Evolutionary conservation across 345 rosid species (phyloP).

Genomic region (Salix udensis): DNA sequence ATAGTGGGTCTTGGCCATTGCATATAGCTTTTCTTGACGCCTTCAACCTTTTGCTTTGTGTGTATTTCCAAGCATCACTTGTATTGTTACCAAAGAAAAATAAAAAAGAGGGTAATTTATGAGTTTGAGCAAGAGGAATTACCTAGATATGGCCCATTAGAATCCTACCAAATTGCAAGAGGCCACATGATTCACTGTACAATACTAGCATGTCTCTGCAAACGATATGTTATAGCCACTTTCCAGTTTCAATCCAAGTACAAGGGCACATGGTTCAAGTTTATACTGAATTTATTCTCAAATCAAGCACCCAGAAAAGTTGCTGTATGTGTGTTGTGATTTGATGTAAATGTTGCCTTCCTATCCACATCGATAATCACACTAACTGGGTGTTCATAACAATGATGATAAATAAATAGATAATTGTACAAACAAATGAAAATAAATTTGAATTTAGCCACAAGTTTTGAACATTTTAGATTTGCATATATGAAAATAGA

Average conservation of each 20-base stretch:
- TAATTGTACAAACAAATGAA: background rate
- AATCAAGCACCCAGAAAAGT: background rate
- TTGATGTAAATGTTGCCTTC: background rate
- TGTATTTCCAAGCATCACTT: background rate
- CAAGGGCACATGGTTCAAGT: background rate
- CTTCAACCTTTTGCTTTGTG: no score
- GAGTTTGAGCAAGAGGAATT: background rate
- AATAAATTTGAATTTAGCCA: background rate
- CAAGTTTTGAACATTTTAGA: background rate
- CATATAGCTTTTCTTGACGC: background rate
- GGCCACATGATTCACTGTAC: background rate
- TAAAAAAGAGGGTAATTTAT: background rate
- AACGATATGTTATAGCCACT: background rate
- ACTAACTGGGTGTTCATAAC: background rate
- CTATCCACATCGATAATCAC: background rate
- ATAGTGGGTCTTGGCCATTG: constrained; percentile 6
- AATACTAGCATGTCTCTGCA: background rate
- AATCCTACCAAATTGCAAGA: background rate
- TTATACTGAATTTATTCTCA: background rate
- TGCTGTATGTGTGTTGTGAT: background rate
- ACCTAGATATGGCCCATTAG: background rate
- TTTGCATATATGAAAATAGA: background rate
- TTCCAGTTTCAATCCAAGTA: background rate
- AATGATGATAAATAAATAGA: background rate
- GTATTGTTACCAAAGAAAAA: background rate